phyloP scores from a whole-genome alignment of 495 filamentous ascomycete genomes.

The Penicillium herquei region DNA sequence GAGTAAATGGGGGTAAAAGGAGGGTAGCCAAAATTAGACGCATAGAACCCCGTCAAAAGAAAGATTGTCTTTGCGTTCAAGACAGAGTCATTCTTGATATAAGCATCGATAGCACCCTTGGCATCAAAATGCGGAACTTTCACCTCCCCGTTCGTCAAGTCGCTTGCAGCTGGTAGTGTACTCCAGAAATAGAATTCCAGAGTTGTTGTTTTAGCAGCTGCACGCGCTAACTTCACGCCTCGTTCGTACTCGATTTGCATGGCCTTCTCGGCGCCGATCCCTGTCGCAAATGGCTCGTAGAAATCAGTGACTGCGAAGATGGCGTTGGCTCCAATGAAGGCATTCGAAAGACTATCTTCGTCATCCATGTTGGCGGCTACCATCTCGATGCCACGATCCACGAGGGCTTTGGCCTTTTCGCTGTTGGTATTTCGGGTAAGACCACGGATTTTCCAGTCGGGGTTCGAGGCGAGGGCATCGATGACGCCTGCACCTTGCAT shows the following conservation, averaged over 20 bases:
- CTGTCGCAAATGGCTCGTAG: not conserved
- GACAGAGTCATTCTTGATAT: constrained; percentile 20
- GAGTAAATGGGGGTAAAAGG: not conserved
- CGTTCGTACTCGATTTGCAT: constrained; percentile 30
- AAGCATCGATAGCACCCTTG: constrained; percentile 26
- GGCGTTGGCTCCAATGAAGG: constrained; percentile 44
- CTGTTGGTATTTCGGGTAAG: constrained; percentile 38
- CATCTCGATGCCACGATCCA: constrained; percentile 46
- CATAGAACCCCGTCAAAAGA: not conserved
- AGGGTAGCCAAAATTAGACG: not conserved
- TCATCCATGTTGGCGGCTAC: constrained; percentile 44
- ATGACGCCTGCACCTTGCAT: constrained; percentile 45
- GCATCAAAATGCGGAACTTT: constrained; percentile 27
- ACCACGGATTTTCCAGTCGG: constrained; percentile 33
- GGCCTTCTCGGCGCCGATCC: not conserved
- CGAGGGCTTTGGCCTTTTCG: constrained; percentile 28
- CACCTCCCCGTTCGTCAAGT: constrained; percentile 9
- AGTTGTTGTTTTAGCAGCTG: constrained; percentile 32
- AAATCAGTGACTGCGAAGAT: constrained; percentile 23
- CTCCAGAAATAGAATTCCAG: constrained; percentile 30
- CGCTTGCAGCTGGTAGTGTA: not conserved
- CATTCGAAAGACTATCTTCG: constrained; percentile 33
- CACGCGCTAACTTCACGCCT: constrained; percentile 42
- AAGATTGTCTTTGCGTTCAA: constrained; percentile 6
- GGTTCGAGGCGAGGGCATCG: constrained; percentile 27